Base-by-base conservation (phyloP, 768 basidiomycete genomes). In the Hypsizygus marmoreus region DNA sequence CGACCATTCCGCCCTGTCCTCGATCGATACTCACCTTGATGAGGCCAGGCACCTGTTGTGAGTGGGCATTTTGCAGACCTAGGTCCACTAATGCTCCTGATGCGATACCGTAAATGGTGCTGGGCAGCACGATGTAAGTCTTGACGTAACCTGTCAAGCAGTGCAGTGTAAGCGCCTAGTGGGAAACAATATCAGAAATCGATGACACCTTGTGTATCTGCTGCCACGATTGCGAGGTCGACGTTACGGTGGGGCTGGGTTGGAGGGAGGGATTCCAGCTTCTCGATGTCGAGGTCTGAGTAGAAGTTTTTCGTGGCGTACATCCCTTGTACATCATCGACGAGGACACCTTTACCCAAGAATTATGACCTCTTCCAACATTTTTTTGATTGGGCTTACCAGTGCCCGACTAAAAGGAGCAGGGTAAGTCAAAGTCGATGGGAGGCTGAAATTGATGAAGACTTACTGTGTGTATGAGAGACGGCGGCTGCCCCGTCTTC, bases 71-170 rank as follows among this genome's bases (percentile, higher is more conserved):
- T 45, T 73, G 67, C 31, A 82, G 61, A 2, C 75, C 77, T 4
- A 69, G 63, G 17, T 81, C 74, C n/a, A 74, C 73, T n/a, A 82
- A 68, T 19, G 64, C 59, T 10, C 73, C 74, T 0, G 62, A 57
- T 0, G 78, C 75, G 6, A 72, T 61, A 23, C 77, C 80, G 49
- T 77, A 83, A 33, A 82, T 76, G 1, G 76, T 80, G 3, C 74
- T 66, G 1, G 81, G 80, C 10, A 78, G 53, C 40, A 84, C 55
- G 45, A 82, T 79, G 58, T 80, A 77, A 0, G 53, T 54, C 24
- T 51, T 54, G 50, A 57, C 56, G 32, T 54, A 54, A 20, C 53
- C 56, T 57, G 39, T 39, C 34, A 42, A 42, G 19, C n/a, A n/a
- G 14, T 6, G 42, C 13, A 16, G 11, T 13, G 13, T 41, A 24